A percentile compares a stretch with the other conserved stretches of the same genome.
These are phyloP conservation scores for Termitomyces sp. DNA, from an alignment of 1,284 basidiomycete species.

Conservation along the genomic window DNA sequence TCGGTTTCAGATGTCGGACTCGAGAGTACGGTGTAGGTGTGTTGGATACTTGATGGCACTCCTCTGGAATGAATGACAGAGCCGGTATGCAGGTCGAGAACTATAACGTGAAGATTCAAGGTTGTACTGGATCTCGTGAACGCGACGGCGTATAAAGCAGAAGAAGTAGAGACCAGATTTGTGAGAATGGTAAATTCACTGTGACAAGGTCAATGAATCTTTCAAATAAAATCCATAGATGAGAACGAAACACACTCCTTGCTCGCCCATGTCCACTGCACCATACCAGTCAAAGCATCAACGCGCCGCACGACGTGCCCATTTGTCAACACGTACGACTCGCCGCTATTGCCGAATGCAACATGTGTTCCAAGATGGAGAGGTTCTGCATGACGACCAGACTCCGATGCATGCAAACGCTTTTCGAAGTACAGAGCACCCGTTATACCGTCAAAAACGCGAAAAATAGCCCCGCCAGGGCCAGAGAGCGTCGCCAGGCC, in stretches of 20 bases:
- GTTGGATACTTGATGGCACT: slow-evolving; percentile 54
- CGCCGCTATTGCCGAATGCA: slow-evolving; percentile 25
- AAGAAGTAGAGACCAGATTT: slow-evolving; percentile 47
- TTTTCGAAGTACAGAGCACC: slow-evolving; percentile 73
- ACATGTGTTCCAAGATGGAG: slow-evolving; percentile 35
- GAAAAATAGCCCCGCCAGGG: slow-evolving; percentile 63
- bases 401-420: slow-evolving; percentile 43
- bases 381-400: slow-evolving; percentile 47
- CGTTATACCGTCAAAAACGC: slow-evolving; percentile 60
- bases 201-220: background rate
- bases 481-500: slow-evolving; percentile 76
- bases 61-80: slow-evolving; percentile 44
- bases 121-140: slow-evolving; percentile 58
- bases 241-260: slow-evolving; percentile 42
- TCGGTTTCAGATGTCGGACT: slow-evolving; percentile 5
- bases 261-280: slow-evolving; percentile 66
- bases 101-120: slow-evolving; percentile 62
- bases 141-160: slow-evolving; percentile 64
- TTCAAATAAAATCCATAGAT: background rate
- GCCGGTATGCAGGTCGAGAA: slow-evolving; percentile 54
- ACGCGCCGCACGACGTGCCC: slow-evolving; percentile 52
- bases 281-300: slow-evolving; percentile 41
- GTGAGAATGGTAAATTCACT: slow-evolving; percentile 68
- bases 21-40: slow-evolving; percentile 38
- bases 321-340: slow-evolving; percentile 54